phyloP scores from a whole-genome alignment of 2,329 filamentous ascomycete genomes.

The Ceratocystis eucalypticola region DNA sequence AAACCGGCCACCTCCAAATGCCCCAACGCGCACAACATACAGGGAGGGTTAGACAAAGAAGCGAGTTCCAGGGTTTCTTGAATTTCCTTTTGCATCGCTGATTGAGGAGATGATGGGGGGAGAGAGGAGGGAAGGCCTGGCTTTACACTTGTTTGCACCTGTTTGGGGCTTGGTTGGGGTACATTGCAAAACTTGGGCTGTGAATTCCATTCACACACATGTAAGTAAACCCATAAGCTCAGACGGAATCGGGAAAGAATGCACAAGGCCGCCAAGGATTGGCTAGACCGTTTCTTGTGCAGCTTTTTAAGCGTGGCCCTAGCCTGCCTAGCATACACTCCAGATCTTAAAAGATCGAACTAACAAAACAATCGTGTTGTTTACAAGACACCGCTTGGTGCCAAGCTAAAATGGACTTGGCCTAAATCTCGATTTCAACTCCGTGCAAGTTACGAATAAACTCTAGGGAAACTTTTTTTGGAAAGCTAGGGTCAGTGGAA shows the following conservation, averaged over 20 bases:
- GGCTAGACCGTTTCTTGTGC: background rate
- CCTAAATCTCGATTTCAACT: background rate
- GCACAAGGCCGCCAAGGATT: background rate
- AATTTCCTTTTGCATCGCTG: background rate
- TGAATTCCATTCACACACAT: background rate
- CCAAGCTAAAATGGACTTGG: background rate
- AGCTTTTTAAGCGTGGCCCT: background rate
- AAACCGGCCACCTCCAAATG: background rate
- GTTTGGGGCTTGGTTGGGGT: background rate
- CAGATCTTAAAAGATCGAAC: background rate
- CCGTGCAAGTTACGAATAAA: background rate
- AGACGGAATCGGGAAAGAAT: background rate
- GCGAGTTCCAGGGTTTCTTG: background rate
- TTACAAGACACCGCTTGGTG: background rate
- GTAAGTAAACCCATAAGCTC: background rate
- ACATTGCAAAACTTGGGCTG: background rate
- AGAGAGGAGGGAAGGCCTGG: background rate
- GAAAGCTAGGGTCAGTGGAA: too few relatives aligned
- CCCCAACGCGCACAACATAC: background rate
- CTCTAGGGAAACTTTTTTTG: background rate
- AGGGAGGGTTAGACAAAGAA: background rate
- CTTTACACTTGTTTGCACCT: background rate
- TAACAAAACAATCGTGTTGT: background rate
- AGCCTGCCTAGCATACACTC: background rate
- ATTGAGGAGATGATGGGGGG: background rate